Percentiles rank a stretch among this genome's conserved stretches.
Conservation (phyloP, 768 basidiomycete species). For the Kwoniella bestiolae region DNA sequence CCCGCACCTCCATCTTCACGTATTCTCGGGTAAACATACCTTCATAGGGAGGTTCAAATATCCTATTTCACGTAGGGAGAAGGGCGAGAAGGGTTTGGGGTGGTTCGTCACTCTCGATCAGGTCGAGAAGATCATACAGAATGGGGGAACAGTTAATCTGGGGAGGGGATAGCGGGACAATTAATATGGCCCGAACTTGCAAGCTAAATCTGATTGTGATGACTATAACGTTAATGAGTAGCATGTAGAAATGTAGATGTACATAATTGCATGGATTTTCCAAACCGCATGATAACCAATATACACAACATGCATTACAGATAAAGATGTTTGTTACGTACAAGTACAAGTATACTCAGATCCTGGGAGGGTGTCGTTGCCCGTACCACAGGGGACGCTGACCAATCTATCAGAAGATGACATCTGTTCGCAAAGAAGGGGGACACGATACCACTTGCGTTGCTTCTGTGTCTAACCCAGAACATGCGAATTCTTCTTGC, state of each 20-base stretch:
- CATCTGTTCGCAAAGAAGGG: neutral
- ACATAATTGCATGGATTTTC: neutral
- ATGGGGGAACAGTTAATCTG: conserved; percentile 30
- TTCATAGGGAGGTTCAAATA: conserved; percentile 47
- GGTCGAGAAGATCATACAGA: conserved; percentile 27
- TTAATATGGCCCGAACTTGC: neutral
- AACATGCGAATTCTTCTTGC: conserved; percentile 54
- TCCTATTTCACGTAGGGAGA: conserved; percentile 22
- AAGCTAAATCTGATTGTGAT: neutral
- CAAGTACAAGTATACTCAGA: neutral
- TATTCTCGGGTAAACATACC: conserved; percentile 40
- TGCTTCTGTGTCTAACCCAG: conserved; percentile 37
- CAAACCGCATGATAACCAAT: neutral
- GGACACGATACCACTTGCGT: neutral
- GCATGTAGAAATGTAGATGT: neutral
- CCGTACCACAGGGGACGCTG: neutral
- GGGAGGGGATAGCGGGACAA: conserved; percentile 10
- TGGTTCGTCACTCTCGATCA: conserved; percentile 49
- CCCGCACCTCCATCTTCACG: conserved; percentile 54
- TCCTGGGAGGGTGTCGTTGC: neutral
- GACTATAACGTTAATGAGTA: neutral
- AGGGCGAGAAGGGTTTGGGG: conserved; percentile 31
- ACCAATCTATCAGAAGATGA: neutral
- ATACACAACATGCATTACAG: neutral
- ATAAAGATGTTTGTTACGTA: neutral